A percentile compares a stretch with the other conserved stretches of the same genome.
These are phyloP conservation scores for Amyloporia xantha DNA, from an alignment of 768 basidiomycete species.

Conservation along the genomic window DNA sequence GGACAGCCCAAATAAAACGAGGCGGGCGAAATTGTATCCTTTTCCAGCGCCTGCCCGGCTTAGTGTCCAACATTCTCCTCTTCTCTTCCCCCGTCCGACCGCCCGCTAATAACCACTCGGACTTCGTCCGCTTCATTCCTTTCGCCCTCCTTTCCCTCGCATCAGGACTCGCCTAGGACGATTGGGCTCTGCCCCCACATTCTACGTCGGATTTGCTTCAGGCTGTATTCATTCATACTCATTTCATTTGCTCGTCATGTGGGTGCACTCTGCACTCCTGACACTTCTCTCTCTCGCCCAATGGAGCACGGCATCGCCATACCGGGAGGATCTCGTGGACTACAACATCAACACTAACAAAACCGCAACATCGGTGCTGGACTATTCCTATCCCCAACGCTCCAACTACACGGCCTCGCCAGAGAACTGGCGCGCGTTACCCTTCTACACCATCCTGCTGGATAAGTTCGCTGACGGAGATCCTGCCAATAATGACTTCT, in stretches of 20 bases:
- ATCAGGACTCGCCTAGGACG: not conserved
- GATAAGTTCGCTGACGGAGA: slow-evolving; percentile 96
- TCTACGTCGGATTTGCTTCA: not conserved
- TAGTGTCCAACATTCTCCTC: slow-evolving; percentile 15
- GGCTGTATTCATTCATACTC: not conserved
- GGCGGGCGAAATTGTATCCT: slow-evolving; percentile 2
- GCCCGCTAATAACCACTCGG: slow-evolving; percentile 14
- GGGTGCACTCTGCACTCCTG: slow-evolving; percentile 40
- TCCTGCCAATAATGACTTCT: slow-evolving; percentile 88
- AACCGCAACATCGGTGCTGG: slow-evolving; percentile 55
- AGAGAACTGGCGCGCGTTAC: slow-evolving; percentile 76
- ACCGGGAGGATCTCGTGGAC: slow-evolving; percentile 52
- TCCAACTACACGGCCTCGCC: slow-evolving; percentile 74
- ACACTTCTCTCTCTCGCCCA: slow-evolving; percentile 32
- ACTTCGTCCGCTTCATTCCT: slow-evolving; percentile 18
- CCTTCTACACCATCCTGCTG: slow-evolving; percentile 74
- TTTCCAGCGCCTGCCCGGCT: slow-evolving; percentile 10
- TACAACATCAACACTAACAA: slow-evolving; percentile 81
- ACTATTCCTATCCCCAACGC: slow-evolving; percentile 58
- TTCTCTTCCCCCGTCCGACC: slow-evolving; percentile 5
- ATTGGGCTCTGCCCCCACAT: not conserved
- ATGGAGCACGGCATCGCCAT: slow-evolving; percentile 53
- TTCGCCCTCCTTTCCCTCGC: slow-evolving; percentile 10
- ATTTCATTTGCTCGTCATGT: slow-evolving; percentile 30
- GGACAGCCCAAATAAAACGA: slow-evolving; percentile 19